Evolutionary conservation across 139 green algal species (phyloP), one percentile per base, ranked within the genome.

Genomic region (Tetradesmus lagerheimii): DNA sequence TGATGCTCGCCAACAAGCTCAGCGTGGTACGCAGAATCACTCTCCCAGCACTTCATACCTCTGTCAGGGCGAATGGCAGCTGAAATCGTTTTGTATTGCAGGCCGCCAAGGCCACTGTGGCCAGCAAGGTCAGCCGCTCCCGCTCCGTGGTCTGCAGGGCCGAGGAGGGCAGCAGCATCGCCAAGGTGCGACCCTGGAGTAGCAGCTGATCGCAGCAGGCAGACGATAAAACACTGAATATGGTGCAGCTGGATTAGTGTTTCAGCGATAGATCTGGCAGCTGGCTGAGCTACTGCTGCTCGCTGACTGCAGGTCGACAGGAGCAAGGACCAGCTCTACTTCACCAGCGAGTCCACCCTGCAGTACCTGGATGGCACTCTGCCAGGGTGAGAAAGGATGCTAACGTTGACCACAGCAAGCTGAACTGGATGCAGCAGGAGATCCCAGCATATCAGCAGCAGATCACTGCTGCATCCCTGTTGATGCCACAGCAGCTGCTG

Each of bases 311-410:
- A 96, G 94, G 93, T 95, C 1, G 95, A 98, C 80, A 95, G 96
- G 89, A 92, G 94, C 80, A 95, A 97, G 91, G 96, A 98, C 92
- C 57, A 83, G 92, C 89, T 95, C 25, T 94, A 91, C 71, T 94
- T 97, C 90, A 95, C 96, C 86, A 93, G 89, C 85, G 91, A 95
- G 67, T 94, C 96, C 88, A 97, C 97, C 9, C 93, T 99, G 81
- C 92, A 94, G 34, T 99, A 99, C 97, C 95, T 99, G 45, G 97
- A 99, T 80, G 98, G 98, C 82, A 95, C 94, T 45, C 94, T 99
- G 64, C 95, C 98, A 43, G 98, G 83, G 95, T 81, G 94, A 97
- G 89, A 96, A 91, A 11, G 31, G 76, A 37, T 34, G 76, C 37
- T 34, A 16, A 23, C 20, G 8, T 31, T 18, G 20, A 71, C 4